These are phyloP conservation scores for Xylaria scruposa DNA, from an alignment of 495 filamentous ascomycete species.

Conservation along the genomic window DNA sequence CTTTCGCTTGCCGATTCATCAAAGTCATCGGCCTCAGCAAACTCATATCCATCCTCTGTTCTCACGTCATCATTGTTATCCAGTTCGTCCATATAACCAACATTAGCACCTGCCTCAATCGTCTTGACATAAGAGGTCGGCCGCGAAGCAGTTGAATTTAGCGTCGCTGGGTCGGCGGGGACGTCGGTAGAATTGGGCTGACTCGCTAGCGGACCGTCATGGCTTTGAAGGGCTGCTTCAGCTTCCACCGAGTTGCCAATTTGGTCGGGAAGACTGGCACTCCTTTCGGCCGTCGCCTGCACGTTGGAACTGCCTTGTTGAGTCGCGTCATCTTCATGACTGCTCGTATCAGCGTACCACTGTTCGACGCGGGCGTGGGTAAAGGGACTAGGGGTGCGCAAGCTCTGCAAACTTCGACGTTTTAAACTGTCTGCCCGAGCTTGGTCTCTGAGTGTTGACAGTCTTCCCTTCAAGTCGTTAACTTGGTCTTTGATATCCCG, in stretches of 20 bases:
- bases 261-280: background rate
- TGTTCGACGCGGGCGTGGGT: slow-evolving; percentile 72
- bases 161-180: background rate
- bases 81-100: background rate
- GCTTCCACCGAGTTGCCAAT: background rate
- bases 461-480: slow-evolving; percentile 89
- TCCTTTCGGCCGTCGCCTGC: slow-evolving; percentile 2
- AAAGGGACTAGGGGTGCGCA: slow-evolving; percentile 85
- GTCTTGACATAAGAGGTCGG: background rate
- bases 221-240: background rate
- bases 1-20: slow-evolving; percentile 53
- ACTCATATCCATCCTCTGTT: slow-evolving; percentile 45
- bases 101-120: slow-evolving; percentile 25
- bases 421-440: slow-evolving; percentile 82
- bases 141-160: background rate
- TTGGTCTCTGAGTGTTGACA: slow-evolving; percentile 83
- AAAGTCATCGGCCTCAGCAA: slow-evolving; percentile 29
- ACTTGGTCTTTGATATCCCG: slow-evolving; percentile 89
- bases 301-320: background rate
- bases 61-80: slow-evolving; percentile 46
- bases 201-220: background rate
- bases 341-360: slow-evolving; percentile 67
- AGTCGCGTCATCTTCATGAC: slow-evolving; percentile 34
- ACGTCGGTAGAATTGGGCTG: background rate
- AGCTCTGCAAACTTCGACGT: slow-evolving; percentile 80